Evolutionary conservation across 495 filamentous ascomycete species (phyloP), one percentile per base, ranked within the genome.

Genomic region (Neurospora hispaniola): DNA sequence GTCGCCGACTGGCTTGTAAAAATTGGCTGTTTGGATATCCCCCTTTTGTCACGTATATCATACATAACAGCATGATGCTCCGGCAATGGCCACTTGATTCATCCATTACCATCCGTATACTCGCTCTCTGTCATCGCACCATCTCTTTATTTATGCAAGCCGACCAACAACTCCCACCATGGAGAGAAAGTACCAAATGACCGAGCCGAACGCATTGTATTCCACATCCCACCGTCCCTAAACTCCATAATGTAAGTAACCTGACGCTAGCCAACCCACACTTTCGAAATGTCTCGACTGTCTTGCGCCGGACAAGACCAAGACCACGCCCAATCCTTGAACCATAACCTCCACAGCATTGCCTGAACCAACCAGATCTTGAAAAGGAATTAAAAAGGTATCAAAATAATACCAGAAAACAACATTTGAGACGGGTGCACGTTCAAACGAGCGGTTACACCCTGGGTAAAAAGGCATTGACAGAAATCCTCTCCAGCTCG

Each of bases 401-500:
- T 66, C 54, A 35, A 14, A 35, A 66, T 2, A 66, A 66, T 66
- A 35, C 54, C 54, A 31, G 27, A 66, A 66, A 66, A 66, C 5
- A 66, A 18, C 54, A 66, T 9, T 27, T 18, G 27, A 66, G 12
- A 59, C 14, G 6, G 7, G 35, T 4, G 54, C 4, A 8, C 12
- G 14, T 18, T 35, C 54, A 18, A 38, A 46, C 4, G 31, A 68
- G 44, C 23, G 2, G 27, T 68, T 76, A 80, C 12, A 69, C 41
- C 46, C 74, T 76, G 20, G 74, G 46, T n/a, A 81, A 70, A 69
- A 77, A 70, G 20, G 75, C 72, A n/a, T 79, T 75, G 71, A 81
- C 74, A 16, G 86, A 89, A 54, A 92, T 80, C 74, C 85, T 91
- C 82, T 94, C 92, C 76, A 92, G 80, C 74, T 93, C 92, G 71